phyloP scores from a whole-genome alignment of 768 basidiomycete species.

The Podaxis sp. region DNA sequence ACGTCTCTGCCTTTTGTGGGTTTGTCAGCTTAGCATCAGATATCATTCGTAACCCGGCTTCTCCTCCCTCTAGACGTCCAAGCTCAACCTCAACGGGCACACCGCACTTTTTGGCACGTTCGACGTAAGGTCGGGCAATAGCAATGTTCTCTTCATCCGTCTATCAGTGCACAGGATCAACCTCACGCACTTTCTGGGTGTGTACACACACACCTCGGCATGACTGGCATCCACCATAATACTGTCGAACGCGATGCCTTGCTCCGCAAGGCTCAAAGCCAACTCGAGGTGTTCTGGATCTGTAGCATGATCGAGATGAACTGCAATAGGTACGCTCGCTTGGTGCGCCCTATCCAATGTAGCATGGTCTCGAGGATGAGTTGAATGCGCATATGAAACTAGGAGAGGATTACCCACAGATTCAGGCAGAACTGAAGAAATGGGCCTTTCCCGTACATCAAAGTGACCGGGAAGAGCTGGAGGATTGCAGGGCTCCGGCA shows the following conservation, averaged over 20 bases:
- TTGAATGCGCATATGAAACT: not conserved
- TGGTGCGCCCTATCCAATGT: constrained; percentile 35
- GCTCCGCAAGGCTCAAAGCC: constrained; percentile 42
- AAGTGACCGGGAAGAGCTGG: constrained; percentile 45
- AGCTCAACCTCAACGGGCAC: not conserved
- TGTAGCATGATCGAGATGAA: constrained; percentile 50
- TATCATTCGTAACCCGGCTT: constrained; percentile 47
- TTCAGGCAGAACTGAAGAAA: constrained; percentile 45
- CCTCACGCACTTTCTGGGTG: not conserved
- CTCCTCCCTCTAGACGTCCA: constrained; percentile 36
- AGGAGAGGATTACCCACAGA: constrained; percentile 26
- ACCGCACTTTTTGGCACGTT: not conserved
- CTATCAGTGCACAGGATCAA: not conserved
- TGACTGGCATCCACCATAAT: constrained; percentile 54
- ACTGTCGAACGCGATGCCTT: constrained; percentile 47
- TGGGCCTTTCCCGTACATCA: constrained; percentile 44
- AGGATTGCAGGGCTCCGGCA: constrained; percentile 44
- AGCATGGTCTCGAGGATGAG: not conserved
- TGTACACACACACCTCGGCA: constrained; percentile 30
- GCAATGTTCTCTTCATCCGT: constrained; percentile 1
- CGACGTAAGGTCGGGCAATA: not conserved
- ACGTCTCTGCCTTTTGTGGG: constrained; percentile 39
- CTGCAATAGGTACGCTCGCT: constrained; percentile 48
- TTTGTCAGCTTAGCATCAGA: constrained; percentile 48
- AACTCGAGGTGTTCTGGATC: constrained; percentile 46